Evolutionary conservation across 441 rosid species (phyloP), one percentile per base, ranked within the genome.

Genomic region (Pelargonium australe): DNA sequence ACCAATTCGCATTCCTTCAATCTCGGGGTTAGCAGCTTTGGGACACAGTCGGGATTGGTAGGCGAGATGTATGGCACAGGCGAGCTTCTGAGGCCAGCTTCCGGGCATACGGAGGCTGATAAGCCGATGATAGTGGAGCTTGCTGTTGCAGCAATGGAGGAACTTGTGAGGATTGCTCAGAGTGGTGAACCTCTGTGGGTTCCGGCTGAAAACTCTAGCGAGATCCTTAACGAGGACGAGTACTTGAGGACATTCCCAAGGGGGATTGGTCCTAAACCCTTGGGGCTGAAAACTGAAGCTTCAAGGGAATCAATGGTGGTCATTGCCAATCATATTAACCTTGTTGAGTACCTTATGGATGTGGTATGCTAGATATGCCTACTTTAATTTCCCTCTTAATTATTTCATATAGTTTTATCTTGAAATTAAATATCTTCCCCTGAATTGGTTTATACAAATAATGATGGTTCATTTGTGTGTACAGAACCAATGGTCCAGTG

Each of bases 71-170:
- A 91, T 40, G 77, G 89, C 71, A 84, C 95, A 5, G 1, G 23
- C 23, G 23, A 20, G 0, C 23, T 20, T 20, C 23, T 20, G 23
- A 20, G 23, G 23, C 23, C 23, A 0, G 77, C 88, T 17, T 47
- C 84, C 7, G 83, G 83, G 3, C 91, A 92, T 0, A 77, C 75
- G 0, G 94, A 88, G 66, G 85, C 85, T 0, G 94, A 86, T 64
- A 92, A 86, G 75, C 91, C 91, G 0, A 65, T 84, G 79, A 77
- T 95, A 20, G 76, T 95, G 0, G 92, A 89, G 80, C 87, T 95
- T n/a, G 99, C 97, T 0, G 85, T 86, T 61, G 84, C 85, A 4
- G 98, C 99, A 13, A 92, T 95, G 99, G 91, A 90, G 69, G 99
- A 95, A 76, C 73, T 95, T 0, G 44, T 87, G 47, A 77, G 77